Evolutionary conservation across 805 yeast genomes (phyloP).

Genomic region (Candida tammaniensis): DNA sequence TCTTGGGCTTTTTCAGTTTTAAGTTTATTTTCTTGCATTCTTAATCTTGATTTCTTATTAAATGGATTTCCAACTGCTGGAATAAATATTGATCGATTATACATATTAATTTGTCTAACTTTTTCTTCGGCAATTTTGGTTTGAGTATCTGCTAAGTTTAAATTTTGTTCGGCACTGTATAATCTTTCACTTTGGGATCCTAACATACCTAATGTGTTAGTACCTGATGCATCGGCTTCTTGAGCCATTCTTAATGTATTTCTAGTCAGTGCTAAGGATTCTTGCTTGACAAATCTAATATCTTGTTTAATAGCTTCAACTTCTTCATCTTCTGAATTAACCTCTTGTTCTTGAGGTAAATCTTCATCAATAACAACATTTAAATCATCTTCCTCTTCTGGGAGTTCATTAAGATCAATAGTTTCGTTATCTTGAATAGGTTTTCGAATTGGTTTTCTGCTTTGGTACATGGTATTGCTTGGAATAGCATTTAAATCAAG

Average conservation of each 20-base stretch:
- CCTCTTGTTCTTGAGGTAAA: constrained; percentile 37
- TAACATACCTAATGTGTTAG: constrained; percentile 82
- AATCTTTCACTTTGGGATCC: constrained; percentile 92
- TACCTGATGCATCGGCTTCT: constrained; percentile 45
- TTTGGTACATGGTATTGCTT: constrained; percentile 21
- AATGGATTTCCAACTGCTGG: constrained; percentile 81
- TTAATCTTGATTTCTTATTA: constrained; percentile 71
- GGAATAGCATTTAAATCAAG: constrained; percentile 41
- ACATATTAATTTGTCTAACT: constrained; percentile 72
- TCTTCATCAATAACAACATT: constrained; percentile 36
- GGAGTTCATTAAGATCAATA: constrained; percentile 31
- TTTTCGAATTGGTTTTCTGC: constrained; percentile 21
- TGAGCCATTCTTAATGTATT: constrained; percentile 64
- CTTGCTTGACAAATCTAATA: constrained; percentile 79
- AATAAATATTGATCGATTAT: constrained; percentile 78
- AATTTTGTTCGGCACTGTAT: constrained; percentile 72
- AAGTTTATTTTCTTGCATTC: constrained; percentile 69
- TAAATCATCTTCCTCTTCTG: constrained; percentile 35
- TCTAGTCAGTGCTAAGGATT: constrained; percentile 80
- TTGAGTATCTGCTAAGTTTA: constrained; percentile 77
- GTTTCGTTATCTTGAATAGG: constrained; percentile 20
- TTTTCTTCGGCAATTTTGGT: constrained; percentile 79
- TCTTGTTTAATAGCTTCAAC: constrained; percentile 83
- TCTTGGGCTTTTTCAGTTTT: constrained; percentile 60
- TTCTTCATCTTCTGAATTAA: constrained; percentile 75